Evolutionary conservation across 23 red algal genomes (phyloP).

Genomic region (Gracilaria caudata): DNA sequence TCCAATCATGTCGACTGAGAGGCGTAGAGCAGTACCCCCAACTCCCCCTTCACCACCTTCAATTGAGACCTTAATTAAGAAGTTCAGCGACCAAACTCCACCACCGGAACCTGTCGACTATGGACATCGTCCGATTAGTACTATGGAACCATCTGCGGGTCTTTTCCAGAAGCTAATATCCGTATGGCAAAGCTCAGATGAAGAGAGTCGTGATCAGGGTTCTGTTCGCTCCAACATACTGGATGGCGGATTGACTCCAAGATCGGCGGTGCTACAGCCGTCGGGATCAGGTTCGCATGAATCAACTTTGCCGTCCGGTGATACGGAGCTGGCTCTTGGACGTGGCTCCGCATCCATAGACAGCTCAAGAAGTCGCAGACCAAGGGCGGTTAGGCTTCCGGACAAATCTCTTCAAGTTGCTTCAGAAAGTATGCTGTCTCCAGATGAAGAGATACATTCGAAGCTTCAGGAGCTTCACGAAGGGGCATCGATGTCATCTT

Average conservation of each 20-base stretch:
- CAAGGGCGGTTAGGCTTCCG: constrained; percentile 23
- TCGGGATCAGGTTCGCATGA: constrained; percentile 17
- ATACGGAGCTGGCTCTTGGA: constrained; percentile 40
- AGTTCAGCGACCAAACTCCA: constrained; percentile 32
- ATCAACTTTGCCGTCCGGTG: constrained; percentile 49
- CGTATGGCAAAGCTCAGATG: constrained; percentile 61
- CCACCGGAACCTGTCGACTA: constrained; percentile 11
- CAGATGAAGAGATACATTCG: constrained; percentile 21
- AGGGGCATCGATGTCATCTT: constrained; percentile 40
- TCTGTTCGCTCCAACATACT: constrained; percentile 27
- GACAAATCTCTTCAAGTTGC: background rate
- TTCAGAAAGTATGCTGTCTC: constrained; percentile 8
- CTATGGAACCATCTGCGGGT: constrained; percentile 56
- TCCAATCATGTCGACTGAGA: background rate
- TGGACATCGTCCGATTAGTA: constrained; percentile 47
- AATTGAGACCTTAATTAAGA: constrained; percentile 26
- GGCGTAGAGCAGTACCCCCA: constrained; percentile 23
- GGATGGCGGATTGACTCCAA: constrained; percentile 3
- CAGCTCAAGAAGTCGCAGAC: constrained; percentile 20
- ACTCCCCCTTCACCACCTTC: constrained; percentile 59
- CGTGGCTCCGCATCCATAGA: constrained; percentile 15
- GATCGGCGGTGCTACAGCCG: background rate
- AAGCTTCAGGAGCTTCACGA: constrained; percentile 17
- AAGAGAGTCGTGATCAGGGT: constrained; percentile 20
- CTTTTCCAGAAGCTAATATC: constrained; percentile 61